Percentiles rank a stretch among this genome's conserved stretches.
Evolutionary conservation across 345 rosid genomes (phyloP).

Genomic region (Leavenworthia alabamica): DNA sequence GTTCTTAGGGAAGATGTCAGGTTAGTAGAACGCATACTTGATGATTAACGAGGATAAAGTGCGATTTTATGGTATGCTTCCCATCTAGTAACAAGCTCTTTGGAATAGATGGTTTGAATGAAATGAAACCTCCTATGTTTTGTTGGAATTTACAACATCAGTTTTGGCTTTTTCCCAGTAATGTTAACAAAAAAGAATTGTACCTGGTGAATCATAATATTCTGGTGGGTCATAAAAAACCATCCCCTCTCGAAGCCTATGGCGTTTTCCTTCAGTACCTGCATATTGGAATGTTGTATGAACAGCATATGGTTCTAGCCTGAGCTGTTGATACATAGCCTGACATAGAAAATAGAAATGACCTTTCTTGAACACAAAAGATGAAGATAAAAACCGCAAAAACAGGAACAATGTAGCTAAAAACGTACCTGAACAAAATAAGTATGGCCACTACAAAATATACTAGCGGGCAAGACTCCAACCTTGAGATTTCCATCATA

Average conservation of each 20-base stretch:
- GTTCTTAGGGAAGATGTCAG: slow-evolving; percentile 13
- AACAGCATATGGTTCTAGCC: slow-evolving; percentile 84
- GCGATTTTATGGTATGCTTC: slow-evolving; percentile 68
- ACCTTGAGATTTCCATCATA: slow-evolving; percentile 90
- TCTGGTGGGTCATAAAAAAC: slow-evolving; percentile 85
- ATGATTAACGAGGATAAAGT: slow-evolving; percentile 71
- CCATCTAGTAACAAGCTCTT: slow-evolving; percentile 81
- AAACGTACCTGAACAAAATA: slow-evolving; percentile 80
- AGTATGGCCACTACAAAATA: slow-evolving; percentile 96
- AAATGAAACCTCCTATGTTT: slow-evolving; percentile 79
- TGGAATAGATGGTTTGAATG: slow-evolving; percentile 81
- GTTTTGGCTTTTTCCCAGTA: too few species aligned
- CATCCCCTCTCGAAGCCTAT: slow-evolving; percentile 86
- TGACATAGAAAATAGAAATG: slow-evolving; percentile 29
- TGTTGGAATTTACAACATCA: slow-evolving; percentile 1
- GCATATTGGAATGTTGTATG: slow-evolving; percentile 97
- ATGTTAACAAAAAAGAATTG: too few species aligned
- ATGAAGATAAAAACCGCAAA: slow-evolving; percentile 1
- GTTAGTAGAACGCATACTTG: slow-evolving; percentile 54
- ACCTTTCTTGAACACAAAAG: neutral
- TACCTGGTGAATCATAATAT: slow-evolving; percentile 83
- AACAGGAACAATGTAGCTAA: neutral
- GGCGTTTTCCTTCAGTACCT: slow-evolving; percentile 97
- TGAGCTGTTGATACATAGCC: slow-evolving; percentile 85
- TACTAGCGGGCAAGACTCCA: slow-evolving; percentile 89